phyloP scores from a whole-genome alignment of 1,139 yeast species.

The Taphrina betulina region DNA sequence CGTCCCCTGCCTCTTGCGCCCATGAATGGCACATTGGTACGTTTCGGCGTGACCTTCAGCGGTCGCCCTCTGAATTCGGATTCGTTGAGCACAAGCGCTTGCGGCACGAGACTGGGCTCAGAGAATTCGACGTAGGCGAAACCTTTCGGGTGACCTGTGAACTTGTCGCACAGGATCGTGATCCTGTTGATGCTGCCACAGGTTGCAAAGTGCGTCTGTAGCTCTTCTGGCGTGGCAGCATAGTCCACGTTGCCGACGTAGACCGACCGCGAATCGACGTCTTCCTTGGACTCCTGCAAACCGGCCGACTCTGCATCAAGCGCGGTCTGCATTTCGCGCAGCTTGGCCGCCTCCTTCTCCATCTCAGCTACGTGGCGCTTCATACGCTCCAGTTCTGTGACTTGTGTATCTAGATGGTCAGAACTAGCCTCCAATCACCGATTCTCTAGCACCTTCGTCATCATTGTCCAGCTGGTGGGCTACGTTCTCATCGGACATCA shows the following conservation, averaged over 20 bases:
- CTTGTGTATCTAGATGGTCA: background rate
- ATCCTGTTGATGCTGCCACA: slow-evolving; percentile 82
- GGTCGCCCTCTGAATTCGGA: slow-evolving; percentile 64
- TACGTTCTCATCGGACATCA: slow-evolving; percentile 22
- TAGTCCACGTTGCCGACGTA: slow-evolving; percentile 88
- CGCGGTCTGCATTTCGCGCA: slow-evolving; percentile 56
- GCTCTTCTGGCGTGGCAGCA: slow-evolving; percentile 72
- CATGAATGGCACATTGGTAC: slow-evolving; percentile 77
- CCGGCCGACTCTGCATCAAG: slow-evolving; percentile 51
- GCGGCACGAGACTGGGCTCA: slow-evolving; percentile 59
- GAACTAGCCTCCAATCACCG: slow-evolving; percentile 15
- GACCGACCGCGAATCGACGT: slow-evolving; percentile 72
- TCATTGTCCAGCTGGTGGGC: slow-evolving; percentile 25
- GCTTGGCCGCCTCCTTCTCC: slow-evolving; percentile 56
- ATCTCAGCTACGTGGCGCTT: slow-evolving; percentile 48
- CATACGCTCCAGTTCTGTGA: slow-evolving; percentile 38
- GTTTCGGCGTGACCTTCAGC: slow-evolving; percentile 68
- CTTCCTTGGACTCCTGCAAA: slow-evolving; percentile 53
- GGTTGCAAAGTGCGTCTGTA: slow-evolving; percentile 71
- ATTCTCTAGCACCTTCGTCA: no score
- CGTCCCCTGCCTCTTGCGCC: slow-evolving; percentile 50
- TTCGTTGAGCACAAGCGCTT: slow-evolving; percentile 69
- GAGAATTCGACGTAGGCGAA: slow-evolving; percentile 81
- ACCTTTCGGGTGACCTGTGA: slow-evolving; percentile 79
- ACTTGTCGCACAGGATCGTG: slow-evolving; percentile 70